These are phyloP conservation scores for Clavulina sp. DNA, from an alignment of 768 basidiomycete genomes.

Conservation along the genomic window DNA sequence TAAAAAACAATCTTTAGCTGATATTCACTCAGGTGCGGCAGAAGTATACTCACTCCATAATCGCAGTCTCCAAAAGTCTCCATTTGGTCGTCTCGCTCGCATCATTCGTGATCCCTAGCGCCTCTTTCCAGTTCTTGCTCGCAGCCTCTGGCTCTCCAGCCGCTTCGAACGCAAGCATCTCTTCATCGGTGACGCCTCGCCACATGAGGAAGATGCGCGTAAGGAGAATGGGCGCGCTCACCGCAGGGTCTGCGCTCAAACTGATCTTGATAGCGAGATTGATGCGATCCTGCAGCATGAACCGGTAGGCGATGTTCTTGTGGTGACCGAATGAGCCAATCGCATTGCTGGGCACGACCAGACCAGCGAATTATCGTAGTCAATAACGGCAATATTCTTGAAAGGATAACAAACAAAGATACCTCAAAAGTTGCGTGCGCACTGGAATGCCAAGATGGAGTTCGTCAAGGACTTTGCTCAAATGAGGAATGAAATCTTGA, in stretches of 20 bases:
- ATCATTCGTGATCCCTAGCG: conserved; percentile 58
- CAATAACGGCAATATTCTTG: neutral
- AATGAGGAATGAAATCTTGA: conserved; percentile 60
- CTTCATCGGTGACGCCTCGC: conserved; percentile 67
- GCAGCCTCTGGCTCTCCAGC: conserved; percentile 81
- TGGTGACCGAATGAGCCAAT: conserved; percentile 54
- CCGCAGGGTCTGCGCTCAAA: conserved; percentile 61
- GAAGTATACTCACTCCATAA: conserved; percentile 33
- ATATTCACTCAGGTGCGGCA: neutral
- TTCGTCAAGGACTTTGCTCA: conserved; percentile 68
- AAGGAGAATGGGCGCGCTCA: too few species aligned
- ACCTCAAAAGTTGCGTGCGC: conserved; percentile 71
- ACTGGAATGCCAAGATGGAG: conserved; percentile 72
- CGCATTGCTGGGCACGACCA: conserved; percentile 51
- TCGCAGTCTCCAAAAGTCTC: conserved; percentile 61
- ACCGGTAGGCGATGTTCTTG: conserved; percentile 82
- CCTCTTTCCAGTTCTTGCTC: conserved; percentile 59
- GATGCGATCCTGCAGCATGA: conserved; percentile 59
- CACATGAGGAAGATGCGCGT: conserved; percentile 72
- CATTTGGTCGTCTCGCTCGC: conserved; percentile 60
- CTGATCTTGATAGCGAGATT: conserved; percentile 78
- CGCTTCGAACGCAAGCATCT: conserved; percentile 51
- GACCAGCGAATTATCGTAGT: neutral
- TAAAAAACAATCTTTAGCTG: neutral
- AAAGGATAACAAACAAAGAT: conserved; percentile 13